These are phyloP conservation scores for Eucalyptus cladocalyx DNA, from an alignment of 345 rosid genomes.

Conservation along the genomic window DNA sequence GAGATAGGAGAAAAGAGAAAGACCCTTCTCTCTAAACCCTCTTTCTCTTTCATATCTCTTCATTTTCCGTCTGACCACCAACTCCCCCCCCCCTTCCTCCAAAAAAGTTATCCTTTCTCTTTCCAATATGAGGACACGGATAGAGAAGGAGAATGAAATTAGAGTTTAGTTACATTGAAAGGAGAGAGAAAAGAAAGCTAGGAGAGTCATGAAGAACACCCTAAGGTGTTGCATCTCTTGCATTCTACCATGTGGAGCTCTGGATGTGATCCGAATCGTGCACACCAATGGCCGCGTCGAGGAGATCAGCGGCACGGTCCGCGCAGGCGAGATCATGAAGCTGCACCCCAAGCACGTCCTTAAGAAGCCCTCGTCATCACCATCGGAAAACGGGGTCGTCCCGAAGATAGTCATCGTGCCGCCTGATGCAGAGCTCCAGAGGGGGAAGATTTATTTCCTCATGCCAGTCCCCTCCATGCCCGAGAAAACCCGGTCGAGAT, in stretches of 20 bases:
- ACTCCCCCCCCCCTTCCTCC: neutral
- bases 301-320: conserved; percentile 74
- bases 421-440: conserved; percentile 85
- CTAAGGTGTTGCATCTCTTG: conserved; percentile 94
- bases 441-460: conserved; percentile 93
- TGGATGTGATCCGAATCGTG: conserved; percentile 87
- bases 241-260: conserved; percentile 95
- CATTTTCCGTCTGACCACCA: neutral
- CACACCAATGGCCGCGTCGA: conserved; percentile 89
- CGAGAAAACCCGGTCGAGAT: conserved; percentile 10
- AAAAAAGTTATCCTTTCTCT: neutral
- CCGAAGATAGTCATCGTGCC: conserved; percentile 80
- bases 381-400: conserved; percentile 28
- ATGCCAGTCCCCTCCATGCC: conserved; percentile 42
- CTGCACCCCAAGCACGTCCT: conserved; percentile 80
- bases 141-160: neutral
- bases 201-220: conserved; percentile 57
- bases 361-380: conserved; percentile 57
- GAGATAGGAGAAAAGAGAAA: neutral
- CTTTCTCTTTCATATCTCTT: neutral
- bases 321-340: conserved; percentile 75
- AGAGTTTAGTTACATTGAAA: neutral
- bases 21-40: neutral
- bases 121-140: neutral
- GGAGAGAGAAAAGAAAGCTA: neutral